phyloP scores from a whole-genome alignment of 495 filamentous ascomycete genomes.

The Xylaria castorea region DNA sequence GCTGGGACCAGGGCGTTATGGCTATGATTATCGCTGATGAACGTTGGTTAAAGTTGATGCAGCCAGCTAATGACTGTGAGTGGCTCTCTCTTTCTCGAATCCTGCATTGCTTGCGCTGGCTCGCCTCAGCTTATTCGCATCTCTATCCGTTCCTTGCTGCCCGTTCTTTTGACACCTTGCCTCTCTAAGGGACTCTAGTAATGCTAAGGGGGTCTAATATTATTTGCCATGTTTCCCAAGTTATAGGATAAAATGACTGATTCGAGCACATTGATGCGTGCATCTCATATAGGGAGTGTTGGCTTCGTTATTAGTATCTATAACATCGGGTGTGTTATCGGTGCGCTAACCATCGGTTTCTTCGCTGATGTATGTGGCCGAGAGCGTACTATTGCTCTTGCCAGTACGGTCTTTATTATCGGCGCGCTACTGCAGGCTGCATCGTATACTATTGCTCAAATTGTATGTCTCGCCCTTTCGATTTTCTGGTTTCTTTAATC shows the following conservation, averaged over 20 bases:
- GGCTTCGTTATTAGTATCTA: conserved; percentile 39
- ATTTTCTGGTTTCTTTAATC: not conserved
- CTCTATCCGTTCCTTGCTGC: not conserved
- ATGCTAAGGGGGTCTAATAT: not conserved
- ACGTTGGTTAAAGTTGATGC: conserved; percentile 50
- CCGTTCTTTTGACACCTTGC: not conserved
- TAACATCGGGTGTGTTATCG: conserved; percentile 49
- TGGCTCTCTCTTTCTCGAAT: not conserved
- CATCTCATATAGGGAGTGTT: conserved; percentile 28
- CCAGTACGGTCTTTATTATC: conserved; percentile 44
- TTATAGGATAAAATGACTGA: not conserved
- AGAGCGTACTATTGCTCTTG: conserved; percentile 46
- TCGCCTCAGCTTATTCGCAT: not conserved
- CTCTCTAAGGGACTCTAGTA: not conserved
- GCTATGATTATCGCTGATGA: conserved; percentile 60
- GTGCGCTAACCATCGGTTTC: conserved; percentile 46
- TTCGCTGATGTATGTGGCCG: conserved; percentile 50
- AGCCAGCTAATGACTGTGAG: conserved; percentile 33
- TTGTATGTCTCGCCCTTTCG: conserved; percentile 24
- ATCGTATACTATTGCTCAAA: conserved; percentile 36
- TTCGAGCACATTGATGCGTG: not conserved
- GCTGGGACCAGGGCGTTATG: conserved; percentile 65
- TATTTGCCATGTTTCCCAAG: not conserved
- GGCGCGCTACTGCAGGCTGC: conserved; percentile 39
- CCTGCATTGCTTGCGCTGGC: not conserved